Evolutionary conservation across 2,329 filamentous ascomycete genomes (phyloP), one percentile per base, ranked within the genome.

Genomic region (Fusarium sp.): DNA sequence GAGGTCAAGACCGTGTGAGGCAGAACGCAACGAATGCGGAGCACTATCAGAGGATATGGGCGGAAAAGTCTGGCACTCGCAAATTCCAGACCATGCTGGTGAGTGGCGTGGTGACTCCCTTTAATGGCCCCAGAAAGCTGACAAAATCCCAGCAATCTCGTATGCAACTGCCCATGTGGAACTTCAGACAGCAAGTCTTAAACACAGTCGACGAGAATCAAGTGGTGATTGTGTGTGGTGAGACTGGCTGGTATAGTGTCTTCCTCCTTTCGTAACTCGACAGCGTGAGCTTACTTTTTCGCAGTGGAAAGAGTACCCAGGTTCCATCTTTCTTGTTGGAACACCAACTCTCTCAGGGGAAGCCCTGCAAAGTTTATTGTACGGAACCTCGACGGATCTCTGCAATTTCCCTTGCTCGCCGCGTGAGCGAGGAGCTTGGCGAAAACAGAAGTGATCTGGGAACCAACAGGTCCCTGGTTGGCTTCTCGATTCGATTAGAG

Each of bases 371-470:
- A 76, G 91, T 99, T 11, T 98, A 95, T 78, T 97, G 96, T 78
- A 98, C 96, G 0, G 95, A 99, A 78, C 96, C 96, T 37, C 90
- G 96, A 44, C 91, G 96, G 78, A 99, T 99, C 66, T 99, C 96
- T 15, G 96, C 96, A 10, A 95, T 99, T 41, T 98, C 96, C 13
- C 85, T 99, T 50, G 96, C 96, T 41, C 91, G 93, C 59, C 91
- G 96, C 76, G 96, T 99, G 16, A 97, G 95, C 76, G 94, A 98
- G 79, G 96, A 99, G 78, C 86, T 99, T 27, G 96, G 96, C 8
- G 96, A 99, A 79, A 89, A 87, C 55, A 92, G 90, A 67, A 89
- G 89, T 62, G 95, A 97, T 68, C 82, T 98, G 43, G 96, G 96
- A 40, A 97, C 94, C 0, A 83, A 85, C 43, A 88, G 92, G 56